phyloP scores from a whole-genome alignment of 441 rosid genomes.

The Populus tomentosa region DNA sequence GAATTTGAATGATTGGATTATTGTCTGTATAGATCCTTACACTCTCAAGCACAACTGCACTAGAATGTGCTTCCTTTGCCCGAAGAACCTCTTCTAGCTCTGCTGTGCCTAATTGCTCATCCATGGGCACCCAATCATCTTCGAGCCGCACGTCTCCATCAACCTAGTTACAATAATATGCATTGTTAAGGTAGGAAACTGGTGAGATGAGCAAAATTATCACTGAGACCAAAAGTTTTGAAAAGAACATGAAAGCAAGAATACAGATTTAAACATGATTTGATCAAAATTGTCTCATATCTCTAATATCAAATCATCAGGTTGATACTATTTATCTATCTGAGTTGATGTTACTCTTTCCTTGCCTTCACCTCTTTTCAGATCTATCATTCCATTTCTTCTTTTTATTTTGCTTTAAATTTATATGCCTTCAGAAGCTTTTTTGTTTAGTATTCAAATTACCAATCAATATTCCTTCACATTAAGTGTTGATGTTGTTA shows the following conservation, averaged over 20 bases:
- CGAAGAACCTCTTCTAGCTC: slow-evolving; percentile 85
- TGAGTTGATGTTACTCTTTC: neutral
- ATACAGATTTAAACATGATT: neutral
- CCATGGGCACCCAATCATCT: slow-evolving; percentile 99
- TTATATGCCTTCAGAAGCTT: neutral
- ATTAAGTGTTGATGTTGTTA: neutral
- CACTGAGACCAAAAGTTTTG: neutral
- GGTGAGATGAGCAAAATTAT: neutral
- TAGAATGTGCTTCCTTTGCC: slow-evolving; percentile 79
- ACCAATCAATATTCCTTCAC: neutral
- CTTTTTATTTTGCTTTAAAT: neutral
- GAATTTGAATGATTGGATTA: slow-evolving; percentile 15
- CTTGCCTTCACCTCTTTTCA: neutral
- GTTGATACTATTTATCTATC: neutral
- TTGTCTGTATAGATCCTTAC: slow-evolving; percentile 41
- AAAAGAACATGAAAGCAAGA: neutral
- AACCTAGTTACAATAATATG: slow-evolving; percentile 35
- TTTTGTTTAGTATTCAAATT: neutral
- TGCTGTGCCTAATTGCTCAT: slow-evolving; percentile 60
- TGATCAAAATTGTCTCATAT: neutral
- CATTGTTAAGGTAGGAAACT: neutral
- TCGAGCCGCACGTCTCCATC: slow-evolving; percentile 85
- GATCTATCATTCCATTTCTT: neutral
- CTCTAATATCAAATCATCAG: neutral
- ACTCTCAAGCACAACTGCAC: slow-evolving; percentile 98